Evolutionary conservation across 1,284 basidiomycete genomes (phyloP), one percentile per base, ranked within the genome.

Genomic region (Chalciporus piperatoides): DNA sequence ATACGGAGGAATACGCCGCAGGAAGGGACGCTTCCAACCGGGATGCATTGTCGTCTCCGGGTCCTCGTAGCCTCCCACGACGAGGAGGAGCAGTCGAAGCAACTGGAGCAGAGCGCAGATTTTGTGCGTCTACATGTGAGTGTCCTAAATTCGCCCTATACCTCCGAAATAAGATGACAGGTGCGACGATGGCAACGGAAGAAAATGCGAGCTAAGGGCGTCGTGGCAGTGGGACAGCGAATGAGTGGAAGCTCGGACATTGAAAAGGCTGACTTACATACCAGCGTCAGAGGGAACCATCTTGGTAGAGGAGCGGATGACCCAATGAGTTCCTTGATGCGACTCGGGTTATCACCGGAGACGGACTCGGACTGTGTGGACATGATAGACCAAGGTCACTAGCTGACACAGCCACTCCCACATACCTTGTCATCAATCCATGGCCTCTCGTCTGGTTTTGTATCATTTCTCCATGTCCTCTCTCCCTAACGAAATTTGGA

Each of bases 161-260:
- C 49, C 71, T 58, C 17, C 66, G 61, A 6, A 74, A 52, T 38
- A 71, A 56, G 2, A 71, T 48, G 10, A 72, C 52, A 2, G 71
- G 72, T 2, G 67, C 59, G 1, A 60, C 64, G 7, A 73, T 57
- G 0, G 71, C 71, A 3, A 57, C 69, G 1, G 71, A 68, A 2
- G 70, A 69, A 46, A 74, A 46, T 0, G 67, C 68, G 1, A 73
- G 61, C 72, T 73, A 27, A 4, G 9, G 39, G 19, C 19, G 19
- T 19, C 19, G 3, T 19, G 19, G 19, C 19, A 19, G 19, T 38
- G 39, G 25, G 25, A 8, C 1, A 25, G 6, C 25, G 25, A 9
- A 23, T 19, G 12, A n/a, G 4, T 25, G 30, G 19, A 36, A 51
- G 5, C 35, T 6, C 24, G 10, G 10, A 23, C 21, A 41, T 7